Base-by-base conservation (phyloP, 148 eudicot species). In the Silene latifolia region DNA sequence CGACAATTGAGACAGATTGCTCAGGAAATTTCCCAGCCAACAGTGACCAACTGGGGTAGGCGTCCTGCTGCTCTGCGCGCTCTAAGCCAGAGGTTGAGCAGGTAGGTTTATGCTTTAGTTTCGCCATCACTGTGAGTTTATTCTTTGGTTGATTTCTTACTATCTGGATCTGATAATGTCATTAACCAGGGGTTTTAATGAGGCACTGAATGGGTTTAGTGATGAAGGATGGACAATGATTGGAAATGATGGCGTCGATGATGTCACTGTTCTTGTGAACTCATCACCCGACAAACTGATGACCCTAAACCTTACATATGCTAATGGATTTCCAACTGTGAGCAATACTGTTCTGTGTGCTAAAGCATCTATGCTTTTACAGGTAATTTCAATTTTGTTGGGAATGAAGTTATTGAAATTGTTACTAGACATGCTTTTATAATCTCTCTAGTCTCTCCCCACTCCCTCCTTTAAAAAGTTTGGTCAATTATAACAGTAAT, bases 221-320 rank as follows among this genome's bases (percentile, higher is more conserved):
- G 96, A 90, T 77, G 96, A 90, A 79, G 96, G 96, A 58, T 90
- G 96, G 96, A 85, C 96, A 24, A 63, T 90, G 84, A 81, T 88
- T 75, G 92, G 86, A 80, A 90, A 82, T 81, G 96, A 90, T 82
- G 92, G 96, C 75, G 78, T 88, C 57, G 92, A 90, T 77, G 96
- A 90, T 84, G 88, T 90, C 72, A 85, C 96, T 68, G 82, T 90
- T 77, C 90, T 88, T 25, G 92, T 90, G 61, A 90, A 90, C 84
- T 88, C 92, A 54, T 87, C 96, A 48, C 92, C 96, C 65, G 90
- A 88, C 56, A 90, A 90, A 73, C 76, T 90, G 57, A 82, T 90
- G 92, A 85, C 90, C 9, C 77, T 90, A 70, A 88, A 90, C 85
- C 85, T 87, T 48, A 79, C 90, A 44, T 90, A 85, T 76, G 81